Conservation (phyloP, 805 yeast species). For the Kazachstania kunashirensis region DNA sequence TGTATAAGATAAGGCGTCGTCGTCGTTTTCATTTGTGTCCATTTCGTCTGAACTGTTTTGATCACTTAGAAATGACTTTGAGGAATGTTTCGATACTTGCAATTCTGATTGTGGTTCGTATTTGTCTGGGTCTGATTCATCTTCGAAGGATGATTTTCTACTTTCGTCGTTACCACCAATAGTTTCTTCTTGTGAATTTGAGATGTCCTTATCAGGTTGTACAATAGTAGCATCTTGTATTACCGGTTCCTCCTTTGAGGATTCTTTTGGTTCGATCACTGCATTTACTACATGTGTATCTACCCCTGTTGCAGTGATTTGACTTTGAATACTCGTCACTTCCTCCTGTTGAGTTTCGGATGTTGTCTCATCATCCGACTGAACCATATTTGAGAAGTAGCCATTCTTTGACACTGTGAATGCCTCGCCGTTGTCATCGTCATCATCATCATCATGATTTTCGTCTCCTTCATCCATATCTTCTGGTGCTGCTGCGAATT, state of each 20-base stretch:
- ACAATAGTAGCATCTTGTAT: background rate
- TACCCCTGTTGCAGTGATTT: too few species aligned
- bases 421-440: background rate
- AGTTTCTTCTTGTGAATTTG: too few species aligned
- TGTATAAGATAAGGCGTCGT: slow-evolving; percentile 8
- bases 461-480: too few species aligned
- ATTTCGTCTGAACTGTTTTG: slow-evolving; percentile 3
- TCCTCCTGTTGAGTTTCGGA: too few species aligned
- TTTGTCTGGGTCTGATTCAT: background rate
- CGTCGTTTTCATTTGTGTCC: slow-evolving; percentile 2
- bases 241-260: background rate
- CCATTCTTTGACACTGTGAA: slow-evolving; percentile 15
- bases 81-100: background rate
- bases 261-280: too few species aligned
- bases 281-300: too few species aligned
- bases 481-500: background rate
- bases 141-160: background rate
- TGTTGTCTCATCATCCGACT: background rate
- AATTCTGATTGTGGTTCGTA: too few species aligned
- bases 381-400: slow-evolving; percentile 13
- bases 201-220: too few species aligned
- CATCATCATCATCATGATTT: background rate
- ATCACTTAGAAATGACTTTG: background rate
- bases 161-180: too few species aligned
- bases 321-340: too few species aligned